Conservation (phyloP, 768 basidiomycete genomes). For the Postia placenta region DNA sequence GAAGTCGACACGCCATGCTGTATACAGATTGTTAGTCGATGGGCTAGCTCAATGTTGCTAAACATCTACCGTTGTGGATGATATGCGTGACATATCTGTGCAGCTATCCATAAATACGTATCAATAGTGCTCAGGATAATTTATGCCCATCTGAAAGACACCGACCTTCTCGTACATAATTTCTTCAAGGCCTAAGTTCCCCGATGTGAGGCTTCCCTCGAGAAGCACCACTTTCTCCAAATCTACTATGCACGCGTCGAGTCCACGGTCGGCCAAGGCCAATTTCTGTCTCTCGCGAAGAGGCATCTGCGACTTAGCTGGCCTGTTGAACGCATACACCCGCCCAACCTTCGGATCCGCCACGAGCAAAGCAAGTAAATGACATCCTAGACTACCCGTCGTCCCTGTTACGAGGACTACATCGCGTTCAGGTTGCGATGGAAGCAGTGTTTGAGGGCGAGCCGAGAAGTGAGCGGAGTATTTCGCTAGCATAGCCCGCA, state of each 20-base stretch:
- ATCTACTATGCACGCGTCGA: constrained; percentile 11
- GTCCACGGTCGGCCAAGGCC: constrained; percentile 14
- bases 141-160: background rate
- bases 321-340: constrained; percentile 23
- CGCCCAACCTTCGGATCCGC: constrained; percentile 10
- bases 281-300: constrained; percentile 9
- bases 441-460: background rate
- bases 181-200: constrained; percentile 13
- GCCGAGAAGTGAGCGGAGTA: constrained; percentile 23
- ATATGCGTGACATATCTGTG: constrained; percentile 10
- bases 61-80: constrained; percentile 30
- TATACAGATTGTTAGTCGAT: too few species aligned
- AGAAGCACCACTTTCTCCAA: constrained; percentile 13
- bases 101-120: constrained; percentile 2
- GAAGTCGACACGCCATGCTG: constrained; percentile 36
- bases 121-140: background rate
- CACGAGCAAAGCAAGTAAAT: constrained; percentile 21
- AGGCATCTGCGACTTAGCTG: constrained; percentile 1
- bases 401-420: constrained; percentile 28
- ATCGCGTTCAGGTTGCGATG: constrained; percentile 10
- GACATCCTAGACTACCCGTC: constrained; percentile 26
- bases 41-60: too few species aligned
- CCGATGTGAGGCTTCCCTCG: constrained; percentile 13
- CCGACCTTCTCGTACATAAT: constrained; percentile 10
- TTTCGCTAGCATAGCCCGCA: constrained; percentile 36